A percentile compares a stretch with the other conserved stretches of the same genome.
phyloP scores from a whole-genome alignment of 78 protist genomes.

The Dictyostelium capitatum region DNA sequence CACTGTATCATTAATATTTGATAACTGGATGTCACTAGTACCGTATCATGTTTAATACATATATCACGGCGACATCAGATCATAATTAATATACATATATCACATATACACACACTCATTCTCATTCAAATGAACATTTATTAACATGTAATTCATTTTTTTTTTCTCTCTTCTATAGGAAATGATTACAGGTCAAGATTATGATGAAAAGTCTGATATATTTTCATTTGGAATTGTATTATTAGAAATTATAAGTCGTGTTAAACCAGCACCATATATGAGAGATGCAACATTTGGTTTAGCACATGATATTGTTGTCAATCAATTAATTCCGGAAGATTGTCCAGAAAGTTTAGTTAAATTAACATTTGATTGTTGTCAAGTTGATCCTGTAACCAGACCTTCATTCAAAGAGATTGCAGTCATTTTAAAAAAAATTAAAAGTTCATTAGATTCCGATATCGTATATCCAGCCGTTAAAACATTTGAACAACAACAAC shows the following conservation, averaged over 20 bases:
- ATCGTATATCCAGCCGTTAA: conserved; percentile 37
- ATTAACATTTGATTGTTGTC: conserved; percentile 43
- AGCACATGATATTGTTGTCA: conserved; percentile 15
- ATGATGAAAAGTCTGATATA: conserved; percentile 72
- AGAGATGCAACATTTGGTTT: conserved; percentile 47
- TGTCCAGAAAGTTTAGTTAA: conserved; percentile 48
- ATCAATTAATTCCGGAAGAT: conserved; percentile 44
- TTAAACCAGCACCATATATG: conserved; percentile 75
- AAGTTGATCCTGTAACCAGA: conserved; percentile 39
- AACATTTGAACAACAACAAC: conserved; percentile 2
- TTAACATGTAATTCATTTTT: no score
- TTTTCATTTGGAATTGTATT: conserved; percentile 76
- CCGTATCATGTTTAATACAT: no score
- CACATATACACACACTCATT: no score
- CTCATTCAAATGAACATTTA: no score
- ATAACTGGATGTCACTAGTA: no score
- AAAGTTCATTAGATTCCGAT: background rate
- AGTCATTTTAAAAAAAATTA: conserved; percentile 14
- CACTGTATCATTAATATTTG: no score
- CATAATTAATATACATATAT: no score
- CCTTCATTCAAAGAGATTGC: conserved; percentile 63
- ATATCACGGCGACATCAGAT: no score
- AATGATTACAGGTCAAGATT: conserved; percentile 71
- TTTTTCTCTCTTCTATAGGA: no score
- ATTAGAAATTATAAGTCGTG: conserved; percentile 59